These are phyloP conservation scores for Myrica gale DNA, from an alignment of 306 rosid species.

Conservation along the genomic window DNA sequence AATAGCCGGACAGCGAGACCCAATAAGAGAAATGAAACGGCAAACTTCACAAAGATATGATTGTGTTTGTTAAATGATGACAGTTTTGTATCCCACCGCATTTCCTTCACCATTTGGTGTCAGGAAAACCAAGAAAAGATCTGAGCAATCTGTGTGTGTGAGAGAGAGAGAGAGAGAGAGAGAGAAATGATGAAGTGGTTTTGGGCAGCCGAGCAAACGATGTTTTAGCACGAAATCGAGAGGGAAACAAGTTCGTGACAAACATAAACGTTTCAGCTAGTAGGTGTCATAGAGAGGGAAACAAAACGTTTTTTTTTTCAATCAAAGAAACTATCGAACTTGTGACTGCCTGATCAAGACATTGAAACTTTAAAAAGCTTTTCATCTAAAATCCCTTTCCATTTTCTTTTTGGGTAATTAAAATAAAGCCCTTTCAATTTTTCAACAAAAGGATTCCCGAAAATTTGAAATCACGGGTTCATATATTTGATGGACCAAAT, in stretches of 20 bases:
- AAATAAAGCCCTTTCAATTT: too few relatives aligned
- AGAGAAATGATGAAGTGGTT: background rate
- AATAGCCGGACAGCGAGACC: slow-evolving; percentile 44
- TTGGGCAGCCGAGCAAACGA: background rate
- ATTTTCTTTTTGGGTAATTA: too few relatives aligned
- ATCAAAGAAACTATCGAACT: too few relatives aligned
- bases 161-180: background rate
- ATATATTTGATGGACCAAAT: too few relatives aligned
- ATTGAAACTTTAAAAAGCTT: too few relatives aligned
- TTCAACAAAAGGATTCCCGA: too few relatives aligned
- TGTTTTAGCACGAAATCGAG: slow-evolving; percentile 8
- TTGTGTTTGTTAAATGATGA: slow-evolving; percentile 26
- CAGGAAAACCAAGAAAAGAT: background rate
- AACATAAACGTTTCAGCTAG: background rate
- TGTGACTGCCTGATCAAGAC: too few relatives aligned
- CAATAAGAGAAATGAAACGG: slow-evolving; percentile 33
- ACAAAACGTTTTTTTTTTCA: too few relatives aligned
- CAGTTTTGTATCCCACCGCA: slow-evolving; percentile 35
- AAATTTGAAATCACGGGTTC: too few relatives aligned
- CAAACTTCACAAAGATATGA: slow-evolving; percentile 34
- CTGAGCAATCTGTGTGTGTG: background rate
- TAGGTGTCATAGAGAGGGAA: too few relatives aligned
- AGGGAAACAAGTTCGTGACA: background rate
- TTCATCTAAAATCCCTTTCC: too few relatives aligned
- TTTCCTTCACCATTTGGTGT: slow-evolving; percentile 32